phyloP scores from a whole-genome alignment of 1,139 yeast species.

The Geotrichum citri-aurantii region DNA sequence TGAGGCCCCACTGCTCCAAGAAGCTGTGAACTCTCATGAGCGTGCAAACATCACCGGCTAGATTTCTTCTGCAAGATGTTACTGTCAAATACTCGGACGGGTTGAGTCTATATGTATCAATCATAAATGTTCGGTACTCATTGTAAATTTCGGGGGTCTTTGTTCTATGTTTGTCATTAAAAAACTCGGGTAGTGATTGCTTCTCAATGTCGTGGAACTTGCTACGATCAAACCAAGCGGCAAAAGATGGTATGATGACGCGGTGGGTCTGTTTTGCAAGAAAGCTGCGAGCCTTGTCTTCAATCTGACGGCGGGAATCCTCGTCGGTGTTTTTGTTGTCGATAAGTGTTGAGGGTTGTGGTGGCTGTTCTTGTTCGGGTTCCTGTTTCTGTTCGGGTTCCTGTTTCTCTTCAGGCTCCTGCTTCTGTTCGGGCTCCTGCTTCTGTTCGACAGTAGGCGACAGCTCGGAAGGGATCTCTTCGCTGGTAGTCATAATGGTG shows the following conservation, averaged over 20 bases:
- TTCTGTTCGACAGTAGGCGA: background rate
- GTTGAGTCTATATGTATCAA: conserved; percentile 83
- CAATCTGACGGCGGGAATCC: conserved; percentile 19
- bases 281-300: conserved; percentile 28
- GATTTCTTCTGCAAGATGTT: conserved; percentile 89
- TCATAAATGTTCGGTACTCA: conserved; percentile 89
- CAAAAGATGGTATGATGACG: conserved; percentile 87
- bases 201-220: conserved; percentile 59
- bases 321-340: background rate
- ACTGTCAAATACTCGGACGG: conserved; percentile 90
- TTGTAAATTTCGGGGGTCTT: conserved; percentile 86
- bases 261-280: conserved; percentile 68
- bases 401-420: too few species aligned
- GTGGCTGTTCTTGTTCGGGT: background rate
- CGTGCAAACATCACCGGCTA: conserved; percentile 95
- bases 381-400: too few species aligned
- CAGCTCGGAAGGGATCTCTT: background rate
- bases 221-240: conserved; percentile 81
- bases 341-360: background rate
- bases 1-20: conserved; percentile 91
- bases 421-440: background rate
- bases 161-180: conserved; percentile 64
- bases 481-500: background rate
- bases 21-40: conserved; percentile 86
- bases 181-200: conserved; percentile 87